Base-by-base conservation (phyloP, 176 grass and related monocot species). In the Echinochloa phyllopogon region DNA sequence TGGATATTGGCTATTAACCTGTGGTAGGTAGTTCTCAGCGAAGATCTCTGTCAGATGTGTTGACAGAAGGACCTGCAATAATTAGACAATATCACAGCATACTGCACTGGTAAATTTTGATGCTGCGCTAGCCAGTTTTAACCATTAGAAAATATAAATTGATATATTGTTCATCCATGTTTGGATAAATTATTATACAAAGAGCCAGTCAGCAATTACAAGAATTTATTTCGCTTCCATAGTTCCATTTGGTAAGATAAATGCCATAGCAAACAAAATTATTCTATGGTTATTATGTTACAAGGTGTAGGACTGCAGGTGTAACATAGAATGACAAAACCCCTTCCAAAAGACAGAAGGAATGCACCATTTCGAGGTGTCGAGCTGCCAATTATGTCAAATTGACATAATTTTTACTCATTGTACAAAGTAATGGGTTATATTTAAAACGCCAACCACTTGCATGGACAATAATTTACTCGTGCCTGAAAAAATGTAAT, bases 1-100 rank as follows among this genome's bases (percentile, higher is more conserved):
- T 57, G 73, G 43, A 59, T 82, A 84, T 68, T 78, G 52, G 53
- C 20, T 79, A 78, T 65, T 83, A 85, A 97, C 96, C 96, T 95
- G 84, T 25, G 89, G 93, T 85, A 98, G 82, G 72, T 89, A 93
- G 68, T 88, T 93, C 70, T 88, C 86, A 3, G 87, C 85, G 77
- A 98, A 92, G 48, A 98, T 94, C 76, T 95, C 93, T 15, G 89
- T 87, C 89, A 98, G 87, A 93, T 98, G 96, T 87, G 96, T 95
- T 75, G 93, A 93, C 61, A 98, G 86, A 44, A 98, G 91, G n/a
- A 98, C 93, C 96, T 98, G 82, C 38, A 79, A 43, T 73, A 84
- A 44, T 84, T 38, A 90, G 53, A 90, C 18, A 68, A 74, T 47
- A 62, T 58, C 11, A 17, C 18, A 84, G 83, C 64, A 88, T 67